Conservation (phyloP, 2,329 filamentous ascomycete species). For the Hymenoscyphus fructigenus region DNA sequence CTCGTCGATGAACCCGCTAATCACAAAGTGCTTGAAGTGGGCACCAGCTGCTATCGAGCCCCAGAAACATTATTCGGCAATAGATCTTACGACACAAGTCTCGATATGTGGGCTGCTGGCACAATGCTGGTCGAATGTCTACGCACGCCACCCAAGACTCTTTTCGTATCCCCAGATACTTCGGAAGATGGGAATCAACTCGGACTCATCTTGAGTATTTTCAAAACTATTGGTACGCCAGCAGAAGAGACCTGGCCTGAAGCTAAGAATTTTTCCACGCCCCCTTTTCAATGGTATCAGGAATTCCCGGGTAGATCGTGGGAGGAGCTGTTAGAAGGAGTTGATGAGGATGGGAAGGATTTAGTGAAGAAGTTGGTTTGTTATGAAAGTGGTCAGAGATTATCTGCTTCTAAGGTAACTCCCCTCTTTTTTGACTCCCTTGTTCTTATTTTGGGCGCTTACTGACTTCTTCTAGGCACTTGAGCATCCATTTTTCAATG, state of each 20-base stretch:
- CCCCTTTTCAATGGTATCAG: conserved; percentile 89
- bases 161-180: conserved; percentile 76
- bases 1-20: conserved; percentile 58
- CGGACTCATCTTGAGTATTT: conserved; percentile 86
- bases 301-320: conserved; percentile 68
- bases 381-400: conserved; percentile 68
- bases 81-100: conserved; percentile 63
- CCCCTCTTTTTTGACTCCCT: conserved; percentile 8
- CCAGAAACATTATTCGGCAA: conserved; percentile 90
- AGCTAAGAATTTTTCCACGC: conserved; percentile 62
- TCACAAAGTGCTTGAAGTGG: conserved; percentile 85
- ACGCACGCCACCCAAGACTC: conserved; percentile 51
- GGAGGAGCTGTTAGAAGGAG: conserved; percentile 65
- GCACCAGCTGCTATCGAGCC: conserved; percentile 85
- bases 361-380: conserved; percentile 67
- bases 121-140: conserved; percentile 78
- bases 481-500: neutral
- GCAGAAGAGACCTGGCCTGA: conserved; percentile 81
- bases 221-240: conserved; percentile 87
- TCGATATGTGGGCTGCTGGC: conserved; percentile 91
- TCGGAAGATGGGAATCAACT: conserved; percentile 87
- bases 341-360: conserved; percentile 58
- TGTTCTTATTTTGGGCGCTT: neutral
- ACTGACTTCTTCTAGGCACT: neutral
- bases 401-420: conserved; percentile 62